A percentile compares a stretch with the other conserved stretches of the same genome.
phyloP scores from a whole-genome alignment of 2,329 filamentous ascomycete genomes.

The Clonostachys chloroleuca region DNA sequence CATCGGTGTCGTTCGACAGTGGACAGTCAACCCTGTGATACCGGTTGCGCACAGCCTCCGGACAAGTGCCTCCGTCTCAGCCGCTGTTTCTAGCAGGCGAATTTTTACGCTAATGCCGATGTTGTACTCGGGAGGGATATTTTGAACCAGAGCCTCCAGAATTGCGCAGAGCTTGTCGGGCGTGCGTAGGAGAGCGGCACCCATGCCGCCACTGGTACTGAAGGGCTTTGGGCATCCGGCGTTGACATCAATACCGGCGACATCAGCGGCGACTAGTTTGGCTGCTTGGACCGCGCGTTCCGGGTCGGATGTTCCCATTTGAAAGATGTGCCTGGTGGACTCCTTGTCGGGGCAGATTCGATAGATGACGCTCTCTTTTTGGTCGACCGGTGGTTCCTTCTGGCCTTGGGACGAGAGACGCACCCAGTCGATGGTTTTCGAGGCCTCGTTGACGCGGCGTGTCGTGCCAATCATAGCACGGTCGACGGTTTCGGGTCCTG shows the following conservation, averaged over 20 bases:
- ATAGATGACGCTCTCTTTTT: conserved; percentile 70
- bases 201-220: conserved; percentile 91
- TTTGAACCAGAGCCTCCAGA: conserved; percentile 72
- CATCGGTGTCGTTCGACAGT: conserved; percentile 97
- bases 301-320: conserved; percentile 84
- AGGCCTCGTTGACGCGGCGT: conserved; percentile 69
- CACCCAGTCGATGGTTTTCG: conserved; percentile 80
- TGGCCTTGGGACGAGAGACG: conserved; percentile 68
- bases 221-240: conserved; percentile 98
- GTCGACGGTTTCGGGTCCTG: conserved; percentile 91
- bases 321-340: conserved; percentile 74
- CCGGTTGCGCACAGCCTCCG: conserved; percentile 76
- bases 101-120: conserved; percentile 99
- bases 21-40: conserved; percentile 87
- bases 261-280: conserved; percentile 77
- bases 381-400: conserved; percentile 48
- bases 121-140: conserved; percentile 72
- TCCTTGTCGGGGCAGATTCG: conserved; percentile 77
- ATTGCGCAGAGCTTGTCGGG: conserved; percentile 83
- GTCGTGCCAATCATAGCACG: conserved; percentile 84
- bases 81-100: conserved; percentile 72
- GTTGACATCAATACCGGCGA: conserved; percentile 94
- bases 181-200: conserved; percentile 80
- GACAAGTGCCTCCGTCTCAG: conserved; percentile 74
- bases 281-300: conserved; percentile 81